Percentiles rank a stretch among this genome's conserved stretches.
These are phyloP conservation scores for Cystobasidiopsis lactophilus DNA, from an alignment of 768 basidiomycete genomes.

Conservation along the genomic window DNA sequence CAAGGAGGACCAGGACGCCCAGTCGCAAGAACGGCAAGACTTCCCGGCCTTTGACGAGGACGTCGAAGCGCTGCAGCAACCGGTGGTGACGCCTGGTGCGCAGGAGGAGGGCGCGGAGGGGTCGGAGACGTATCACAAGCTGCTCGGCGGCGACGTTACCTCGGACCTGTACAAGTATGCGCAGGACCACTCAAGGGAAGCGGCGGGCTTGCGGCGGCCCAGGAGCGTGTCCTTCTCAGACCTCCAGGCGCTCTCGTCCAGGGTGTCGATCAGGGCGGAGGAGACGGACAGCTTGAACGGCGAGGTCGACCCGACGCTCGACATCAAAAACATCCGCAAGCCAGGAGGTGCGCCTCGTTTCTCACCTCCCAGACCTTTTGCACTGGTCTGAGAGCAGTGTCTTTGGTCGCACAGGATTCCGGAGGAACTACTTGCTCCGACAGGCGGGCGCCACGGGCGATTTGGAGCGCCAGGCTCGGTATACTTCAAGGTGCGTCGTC, in stretches of 20 bases:
- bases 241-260: constrained; percentile 6
- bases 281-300: constrained; percentile 31
- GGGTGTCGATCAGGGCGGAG: constrained; percentile 27
- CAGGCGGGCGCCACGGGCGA: background rate
- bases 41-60: background rate
- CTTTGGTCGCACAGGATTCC: constrained; percentile 31
- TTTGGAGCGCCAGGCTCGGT: background rate
- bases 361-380: too few species aligned
- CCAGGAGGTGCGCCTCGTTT: constrained; percentile 59
- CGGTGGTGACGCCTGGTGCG: background rate
- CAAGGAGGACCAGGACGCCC: constrained; percentile 27
- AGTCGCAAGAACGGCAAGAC: constrained; percentile 36
- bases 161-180: constrained; percentile 96
- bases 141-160: constrained; percentile 16
- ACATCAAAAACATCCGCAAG: constrained; percentile 78
- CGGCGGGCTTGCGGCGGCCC: background rate
- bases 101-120: background rate
- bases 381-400: too few species aligned
- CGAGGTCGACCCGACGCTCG: constrained; percentile 36
- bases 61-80: constrained; percentile 26
- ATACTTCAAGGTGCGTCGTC: background rate
- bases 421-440: constrained; percentile 50
- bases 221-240: background rate
- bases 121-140: background rate
- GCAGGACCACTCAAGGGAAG: constrained; percentile 39